These are phyloP conservation scores for Globisporangium camurandrum DNA, from an alignment of 352 stramenopile species.

Conservation along the genomic window DNA sequence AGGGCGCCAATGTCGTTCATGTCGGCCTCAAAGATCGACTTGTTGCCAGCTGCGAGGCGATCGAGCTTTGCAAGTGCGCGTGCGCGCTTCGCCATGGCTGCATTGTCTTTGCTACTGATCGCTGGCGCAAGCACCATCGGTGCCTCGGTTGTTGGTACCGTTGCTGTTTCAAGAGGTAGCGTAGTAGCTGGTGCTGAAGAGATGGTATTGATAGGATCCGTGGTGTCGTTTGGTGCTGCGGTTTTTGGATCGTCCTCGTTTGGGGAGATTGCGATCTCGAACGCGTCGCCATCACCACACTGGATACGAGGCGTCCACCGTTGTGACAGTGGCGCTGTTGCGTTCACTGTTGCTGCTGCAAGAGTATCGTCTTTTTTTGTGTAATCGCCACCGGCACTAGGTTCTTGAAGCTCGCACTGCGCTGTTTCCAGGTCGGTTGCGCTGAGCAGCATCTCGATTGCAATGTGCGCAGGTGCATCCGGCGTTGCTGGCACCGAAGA, in stretches of 20 bases:
- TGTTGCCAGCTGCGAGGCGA: constrained; percentile 54
- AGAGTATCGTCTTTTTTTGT: background rate
- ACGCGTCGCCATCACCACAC: background rate
- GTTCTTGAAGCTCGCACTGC: no score
- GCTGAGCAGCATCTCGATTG: no score
- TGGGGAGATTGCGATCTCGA: constrained; percentile 10
- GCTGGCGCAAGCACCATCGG: background rate
- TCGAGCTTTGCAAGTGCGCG: constrained; percentile 29
- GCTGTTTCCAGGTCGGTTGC: no score
- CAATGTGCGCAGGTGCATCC: no score
- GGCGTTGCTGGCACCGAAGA: no score
- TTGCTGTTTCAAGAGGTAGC: background rate
- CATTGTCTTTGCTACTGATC: constrained; percentile 12
- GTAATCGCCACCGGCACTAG: no score
- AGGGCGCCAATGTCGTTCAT: constrained; percentile 73
- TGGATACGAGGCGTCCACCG: background rate
- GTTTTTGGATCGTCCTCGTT: constrained; percentile 6
- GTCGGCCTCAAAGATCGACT: constrained; percentile 46
- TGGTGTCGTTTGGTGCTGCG: background rate
- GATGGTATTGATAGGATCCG: background rate
- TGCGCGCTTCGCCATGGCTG: constrained; percentile 44
- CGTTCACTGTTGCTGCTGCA: background rate
- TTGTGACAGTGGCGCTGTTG: background rate
- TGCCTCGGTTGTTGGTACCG: background rate
- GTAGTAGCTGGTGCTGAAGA: background rate